Evolutionary conservation across 108 stramenopile species (phyloP).

Genomic region (Skeletonema menzelii): DNA sequence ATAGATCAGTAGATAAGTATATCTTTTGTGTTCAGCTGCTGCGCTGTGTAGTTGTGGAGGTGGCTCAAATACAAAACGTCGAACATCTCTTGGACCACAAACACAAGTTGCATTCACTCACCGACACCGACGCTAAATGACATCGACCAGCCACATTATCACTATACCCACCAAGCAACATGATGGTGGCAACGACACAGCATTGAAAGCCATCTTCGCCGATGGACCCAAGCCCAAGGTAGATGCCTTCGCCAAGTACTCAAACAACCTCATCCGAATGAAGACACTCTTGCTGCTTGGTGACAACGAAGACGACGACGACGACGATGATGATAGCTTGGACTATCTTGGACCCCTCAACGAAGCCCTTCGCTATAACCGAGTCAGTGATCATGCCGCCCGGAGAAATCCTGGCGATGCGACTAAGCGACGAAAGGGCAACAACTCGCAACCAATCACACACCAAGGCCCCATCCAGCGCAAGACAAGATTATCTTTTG

Average conservation of each 20-base stretch:
- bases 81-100: no score
- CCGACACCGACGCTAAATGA: no score
- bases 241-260: background rate
- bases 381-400: background rate
- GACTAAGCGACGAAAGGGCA: background rate
- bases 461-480: background rate
- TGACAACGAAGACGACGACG: background rate
- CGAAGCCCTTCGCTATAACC: background rate
- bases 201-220: background rate
- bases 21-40: no score
- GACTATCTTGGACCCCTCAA: background rate
- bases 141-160: background rate
- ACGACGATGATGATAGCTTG: background rate
- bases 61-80: no score
- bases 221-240: background rate
- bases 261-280: background rate
- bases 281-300: background rate
- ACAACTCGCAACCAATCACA: background rate
- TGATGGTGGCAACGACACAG: background rate
- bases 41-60: no score
- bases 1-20: no score
- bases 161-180: background rate
- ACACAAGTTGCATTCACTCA: no score
- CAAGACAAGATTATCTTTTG: background rate
- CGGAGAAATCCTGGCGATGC: background rate